These are phyloP conservation scores for Trametes punicea DNA, from an alignment of 768 basidiomycete genomes.

Conservation along the genomic window DNA sequence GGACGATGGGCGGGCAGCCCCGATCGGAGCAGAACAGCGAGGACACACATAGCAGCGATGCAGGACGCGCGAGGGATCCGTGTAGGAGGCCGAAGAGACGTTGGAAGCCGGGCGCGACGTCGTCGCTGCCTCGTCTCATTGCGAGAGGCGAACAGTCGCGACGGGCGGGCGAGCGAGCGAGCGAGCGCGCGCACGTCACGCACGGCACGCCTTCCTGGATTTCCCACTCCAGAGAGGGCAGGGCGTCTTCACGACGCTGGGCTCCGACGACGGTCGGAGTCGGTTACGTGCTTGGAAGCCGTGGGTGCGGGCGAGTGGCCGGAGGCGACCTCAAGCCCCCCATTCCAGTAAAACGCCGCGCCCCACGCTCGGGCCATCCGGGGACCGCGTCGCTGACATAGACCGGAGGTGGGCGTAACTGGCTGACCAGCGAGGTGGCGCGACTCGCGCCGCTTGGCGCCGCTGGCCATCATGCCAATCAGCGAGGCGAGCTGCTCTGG, in stretches of 20 bases:
- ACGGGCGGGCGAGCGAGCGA: not conserved
- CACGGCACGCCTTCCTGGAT: not conserved
- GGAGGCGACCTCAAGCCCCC: not conserved
- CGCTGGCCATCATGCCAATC: no score
- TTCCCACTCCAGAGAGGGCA: not conserved
- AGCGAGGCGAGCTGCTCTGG: no score
- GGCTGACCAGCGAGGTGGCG: no score
- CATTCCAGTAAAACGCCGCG: not conserved
- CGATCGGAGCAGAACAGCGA: not conserved
- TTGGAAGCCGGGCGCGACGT: not conserved
- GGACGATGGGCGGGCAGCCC: not conserved
- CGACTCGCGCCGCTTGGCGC: no score
- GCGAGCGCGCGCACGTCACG: not conserved
- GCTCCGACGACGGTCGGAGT: not conserved
- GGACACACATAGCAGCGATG: not conserved
- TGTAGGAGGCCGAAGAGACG: not conserved
- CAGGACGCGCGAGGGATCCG: not conserved
- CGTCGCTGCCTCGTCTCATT: not conserved
- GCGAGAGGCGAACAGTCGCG: conserved; percentile 10
- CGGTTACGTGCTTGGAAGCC: not conserved
- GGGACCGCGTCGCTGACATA: not conserved
- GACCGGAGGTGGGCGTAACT: not conserved
- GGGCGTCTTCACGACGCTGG: not conserved
- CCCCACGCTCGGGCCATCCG: not conserved
- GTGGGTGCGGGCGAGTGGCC: not conserved